These are phyloP conservation scores for Solanum boliviense DNA, from an alignment of 257 asterid genomes.

Conservation along the genomic window DNA sequence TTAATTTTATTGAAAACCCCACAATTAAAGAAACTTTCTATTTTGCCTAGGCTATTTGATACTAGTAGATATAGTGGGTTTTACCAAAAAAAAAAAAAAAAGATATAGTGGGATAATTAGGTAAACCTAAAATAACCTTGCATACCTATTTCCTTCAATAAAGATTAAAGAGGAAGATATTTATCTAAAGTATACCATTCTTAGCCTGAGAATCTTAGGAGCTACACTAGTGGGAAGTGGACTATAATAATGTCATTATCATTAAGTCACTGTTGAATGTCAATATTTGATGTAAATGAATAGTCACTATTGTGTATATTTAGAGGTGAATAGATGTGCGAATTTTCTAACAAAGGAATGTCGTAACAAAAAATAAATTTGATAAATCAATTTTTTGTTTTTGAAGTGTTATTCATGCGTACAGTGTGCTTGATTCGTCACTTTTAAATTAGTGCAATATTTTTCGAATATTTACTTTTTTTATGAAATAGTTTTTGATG, in stretches of 20 bases:
- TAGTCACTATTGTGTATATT: not conserved
- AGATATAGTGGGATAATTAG: not conserved
- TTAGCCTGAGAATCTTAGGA: not conserved
- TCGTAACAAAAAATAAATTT: too few relatives aligned
- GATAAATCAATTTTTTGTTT: too few relatives aligned
- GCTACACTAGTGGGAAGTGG: not conserved
- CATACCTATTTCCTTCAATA: not conserved
- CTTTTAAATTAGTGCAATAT: too few relatives aligned
- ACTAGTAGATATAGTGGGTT: not conserved
- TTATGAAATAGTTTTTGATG: too few relatives aligned
- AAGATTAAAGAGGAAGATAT: not conserved
- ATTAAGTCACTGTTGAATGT: not conserved
- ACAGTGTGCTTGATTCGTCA: too few relatives aligned
- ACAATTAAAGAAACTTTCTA: not conserved
- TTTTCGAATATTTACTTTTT: too few relatives aligned
- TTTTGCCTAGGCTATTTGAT: not conserved
- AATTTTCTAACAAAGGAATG: too few relatives aligned
- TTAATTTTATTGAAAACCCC: not conserved
- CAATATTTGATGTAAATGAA: not conserved
- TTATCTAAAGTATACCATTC: not conserved
- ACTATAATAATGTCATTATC: not conserved
- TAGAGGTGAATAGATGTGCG: not conserved
- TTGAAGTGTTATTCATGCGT: not conserved
- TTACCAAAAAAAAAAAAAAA: too few relatives aligned
- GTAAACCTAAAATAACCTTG: not conserved